These are phyloP conservation scores for Penicillium parvum DNA, from an alignment of 495 filamentous ascomycete genomes.

Conservation along the genomic window DNA sequence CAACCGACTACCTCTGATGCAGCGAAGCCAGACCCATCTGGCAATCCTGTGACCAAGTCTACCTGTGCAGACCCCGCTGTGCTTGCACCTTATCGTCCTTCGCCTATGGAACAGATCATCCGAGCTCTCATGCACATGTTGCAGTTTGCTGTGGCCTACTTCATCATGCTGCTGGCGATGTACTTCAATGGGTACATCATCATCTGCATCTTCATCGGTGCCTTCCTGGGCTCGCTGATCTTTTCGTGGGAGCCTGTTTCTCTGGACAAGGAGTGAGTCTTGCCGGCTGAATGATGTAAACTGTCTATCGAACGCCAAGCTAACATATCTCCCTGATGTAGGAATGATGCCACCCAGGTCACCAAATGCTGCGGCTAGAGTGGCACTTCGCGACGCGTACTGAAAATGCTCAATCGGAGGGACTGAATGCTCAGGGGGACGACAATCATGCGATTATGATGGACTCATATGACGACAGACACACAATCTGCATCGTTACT, in stretches of 20 bases:
- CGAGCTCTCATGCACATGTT: slow-evolving; percentile 59
- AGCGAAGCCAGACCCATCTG: no score
- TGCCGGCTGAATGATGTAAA: not conserved
- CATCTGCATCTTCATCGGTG: slow-evolving; percentile 44
- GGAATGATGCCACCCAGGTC: slow-evolving; percentile 32
- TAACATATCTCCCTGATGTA: no score
- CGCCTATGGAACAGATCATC: slow-evolving; percentile 53
- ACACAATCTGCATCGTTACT: no score
- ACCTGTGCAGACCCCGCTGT: no score
- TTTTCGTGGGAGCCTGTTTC: slow-evolving; percentile 52
- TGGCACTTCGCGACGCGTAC: not conserved
- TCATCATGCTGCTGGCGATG: slow-evolving; percentile 67
- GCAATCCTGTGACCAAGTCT: no score
- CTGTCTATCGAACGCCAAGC: no score
- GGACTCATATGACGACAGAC: not conserved
- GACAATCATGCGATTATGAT: not conserved
- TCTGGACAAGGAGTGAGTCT: slow-evolving; percentile 16
- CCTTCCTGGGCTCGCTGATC: slow-evolving; percentile 54
- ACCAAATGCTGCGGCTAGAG: slow-evolving; percentile 33
- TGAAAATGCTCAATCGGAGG: not conserved
- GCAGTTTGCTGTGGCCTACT: slow-evolving; percentile 67
- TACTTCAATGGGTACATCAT: slow-evolving; percentile 58
- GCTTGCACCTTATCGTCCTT: slow-evolving; percentile 40
- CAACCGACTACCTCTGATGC: no score
- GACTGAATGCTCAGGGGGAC: not conserved